Conservation (phyloP, 2,329 filamentous ascomycete species). For the Aspergillus quadrilineatus region DNA sequence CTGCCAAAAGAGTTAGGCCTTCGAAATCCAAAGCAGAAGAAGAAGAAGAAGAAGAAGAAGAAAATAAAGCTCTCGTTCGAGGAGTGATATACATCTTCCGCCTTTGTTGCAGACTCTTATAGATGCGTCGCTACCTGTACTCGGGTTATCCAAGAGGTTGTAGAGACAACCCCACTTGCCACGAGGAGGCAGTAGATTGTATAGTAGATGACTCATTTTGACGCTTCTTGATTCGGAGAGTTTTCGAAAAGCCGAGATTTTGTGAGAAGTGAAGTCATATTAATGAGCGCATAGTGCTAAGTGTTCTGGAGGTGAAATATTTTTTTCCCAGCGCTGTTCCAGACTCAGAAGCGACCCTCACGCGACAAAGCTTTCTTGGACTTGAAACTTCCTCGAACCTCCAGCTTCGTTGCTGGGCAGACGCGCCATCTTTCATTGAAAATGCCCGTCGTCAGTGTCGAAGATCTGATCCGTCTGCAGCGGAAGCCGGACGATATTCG, state of each 20-base stretch:
- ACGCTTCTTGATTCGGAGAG: slow-evolving; percentile 2
- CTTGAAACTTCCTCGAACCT: neutral
- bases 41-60: slow-evolving; percentile 45
- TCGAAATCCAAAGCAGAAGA: slow-evolving; percentile 41
- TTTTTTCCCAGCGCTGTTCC: slow-evolving; percentile 19
- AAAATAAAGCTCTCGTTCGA: slow-evolving; percentile 50
- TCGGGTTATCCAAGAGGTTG: neutral
- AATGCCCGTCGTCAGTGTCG: slow-evolving; percentile 90
- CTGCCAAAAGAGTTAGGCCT: slow-evolving; percentile 24
- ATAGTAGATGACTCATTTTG: slow-evolving; percentile 11
- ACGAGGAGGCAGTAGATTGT: neutral
- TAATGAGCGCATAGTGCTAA: neutral
- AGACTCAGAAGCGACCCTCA: slow-evolving; percentile 12
- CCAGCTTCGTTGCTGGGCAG: slow-evolving; percentile 12
- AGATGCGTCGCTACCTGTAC: neutral
- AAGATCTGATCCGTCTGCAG: slow-evolving; percentile 89
- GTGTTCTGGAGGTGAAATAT: slow-evolving; percentile 11
- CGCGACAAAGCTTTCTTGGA: slow-evolving; percentile 14
- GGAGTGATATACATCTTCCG: slow-evolving; percentile 22
- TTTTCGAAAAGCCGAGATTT: neutral
- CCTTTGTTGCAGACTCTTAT: neutral
- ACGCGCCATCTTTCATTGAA: slow-evolving; percentile 32
- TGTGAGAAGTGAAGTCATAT: neutral
- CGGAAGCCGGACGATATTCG: slow-evolving; percentile 82
- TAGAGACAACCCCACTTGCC: neutral